These are phyloP conservation scores for Cladosporium sp. DNA, from an alignment of 2,329 filamentous ascomycete genomes.

Conservation along the genomic window DNA sequence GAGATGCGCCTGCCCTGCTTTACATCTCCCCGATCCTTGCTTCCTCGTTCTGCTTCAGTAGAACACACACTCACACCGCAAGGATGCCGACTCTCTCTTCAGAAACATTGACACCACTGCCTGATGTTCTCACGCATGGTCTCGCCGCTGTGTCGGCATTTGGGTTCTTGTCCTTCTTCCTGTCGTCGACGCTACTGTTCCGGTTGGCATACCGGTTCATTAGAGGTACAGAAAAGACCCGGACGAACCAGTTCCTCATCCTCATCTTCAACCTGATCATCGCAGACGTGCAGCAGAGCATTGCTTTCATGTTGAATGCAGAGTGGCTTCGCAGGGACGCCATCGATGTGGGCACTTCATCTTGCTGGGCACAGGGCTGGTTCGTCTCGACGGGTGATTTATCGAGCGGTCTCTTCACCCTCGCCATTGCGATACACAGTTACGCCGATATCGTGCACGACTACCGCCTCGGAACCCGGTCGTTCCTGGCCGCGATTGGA, in stretches of 20 bases:
- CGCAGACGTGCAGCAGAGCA: conserved; percentile 65
- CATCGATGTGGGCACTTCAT: conserved; percentile 52
- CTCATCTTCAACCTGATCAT: conserved; percentile 68
- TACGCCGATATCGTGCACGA: conserved; percentile 61
- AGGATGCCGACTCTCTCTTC: background rate
- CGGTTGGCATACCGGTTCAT: conserved; percentile 51
- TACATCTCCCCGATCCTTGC: background rate
- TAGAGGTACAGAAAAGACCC: conserved; percentile 38
- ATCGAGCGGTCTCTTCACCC: conserved; percentile 65
- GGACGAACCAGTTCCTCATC: conserved; percentile 64
- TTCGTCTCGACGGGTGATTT: conserved; percentile 67
- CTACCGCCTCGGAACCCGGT: conserved; percentile 51
- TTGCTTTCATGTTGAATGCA: conserved; percentile 63
- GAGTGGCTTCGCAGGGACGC: conserved; percentile 56
- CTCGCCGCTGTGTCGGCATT: conserved; percentile 49
- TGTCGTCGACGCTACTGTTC: conserved; percentile 45
- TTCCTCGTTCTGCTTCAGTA: background rate
- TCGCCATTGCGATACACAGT: conserved; percentile 64
- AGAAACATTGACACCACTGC: conserved; percentile 34
- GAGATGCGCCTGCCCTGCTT: conserved; percentile 2
- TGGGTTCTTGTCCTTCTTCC: conserved; percentile 49
- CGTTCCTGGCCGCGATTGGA: conserved; percentile 52
- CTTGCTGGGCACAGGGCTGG: conserved; percentile 65
- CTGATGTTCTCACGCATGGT: conserved; percentile 40
- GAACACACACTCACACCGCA: background rate